These are phyloP conservation scores for Eutrema salsugineum DNA, from an alignment of 441 rosid genomes.

Conservation along the genomic window DNA sequence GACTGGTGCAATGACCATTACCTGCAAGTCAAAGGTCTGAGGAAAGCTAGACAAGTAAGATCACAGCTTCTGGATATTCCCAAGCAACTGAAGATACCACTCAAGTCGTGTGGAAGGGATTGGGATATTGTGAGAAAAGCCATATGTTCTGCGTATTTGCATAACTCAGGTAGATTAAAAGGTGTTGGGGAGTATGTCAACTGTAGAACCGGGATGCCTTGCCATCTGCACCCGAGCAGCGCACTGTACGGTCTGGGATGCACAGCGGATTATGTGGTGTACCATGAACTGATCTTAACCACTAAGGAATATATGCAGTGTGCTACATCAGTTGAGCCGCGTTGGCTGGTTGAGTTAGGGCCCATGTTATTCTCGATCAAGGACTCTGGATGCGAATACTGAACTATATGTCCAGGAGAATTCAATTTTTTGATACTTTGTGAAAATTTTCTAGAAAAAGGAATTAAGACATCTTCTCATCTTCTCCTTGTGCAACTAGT, in stretches of 20 bases:
- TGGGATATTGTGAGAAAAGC: constrained; percentile 79
- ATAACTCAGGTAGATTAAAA: constrained; percentile 81
- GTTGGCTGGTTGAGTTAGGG: constrained; percentile 93
- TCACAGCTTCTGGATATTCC: constrained; percentile 89
- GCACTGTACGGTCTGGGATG: constrained; percentile 87
- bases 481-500: too few species aligned
- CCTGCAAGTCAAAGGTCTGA: constrained; percentile 74
- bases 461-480: too few species aligned
- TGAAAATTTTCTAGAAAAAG: too few species aligned
- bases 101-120: constrained; percentile 69
- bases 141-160: constrained; percentile 94
- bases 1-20: constrained; percentile 91
- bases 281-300: constrained; percentile 86
- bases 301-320: constrained; percentile 98
- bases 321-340: constrained; percentile 89
- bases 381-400: constrained; percentile 47
- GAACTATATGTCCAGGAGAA: too few species aligned
- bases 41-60: constrained; percentile 85
- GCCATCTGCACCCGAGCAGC: constrained; percentile 95
- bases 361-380: constrained; percentile 96
- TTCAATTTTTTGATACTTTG: neutral
- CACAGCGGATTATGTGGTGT: constrained; percentile 87
- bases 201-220: constrained; percentile 86
- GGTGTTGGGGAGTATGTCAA: constrained; percentile 94
- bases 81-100: constrained; percentile 70